Evolutionary conservation across 352 stramenopile genomes (phyloP).

Genomic region (Phytophthora pluvialis): DNA sequence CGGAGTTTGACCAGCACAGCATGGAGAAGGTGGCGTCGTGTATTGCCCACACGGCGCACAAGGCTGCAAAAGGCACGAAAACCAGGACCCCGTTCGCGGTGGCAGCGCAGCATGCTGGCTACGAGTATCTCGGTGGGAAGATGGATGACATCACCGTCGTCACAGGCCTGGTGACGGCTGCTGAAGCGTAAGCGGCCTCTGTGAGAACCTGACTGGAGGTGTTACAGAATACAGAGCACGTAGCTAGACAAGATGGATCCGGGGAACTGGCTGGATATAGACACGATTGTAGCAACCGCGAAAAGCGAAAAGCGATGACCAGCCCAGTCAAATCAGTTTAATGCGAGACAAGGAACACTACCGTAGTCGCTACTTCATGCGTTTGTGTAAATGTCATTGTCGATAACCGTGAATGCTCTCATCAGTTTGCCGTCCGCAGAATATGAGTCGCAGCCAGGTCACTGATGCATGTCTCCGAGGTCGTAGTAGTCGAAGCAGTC

Average conservation of each 20-base stretch:
- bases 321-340: too few species aligned
- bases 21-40: slow-evolving; percentile 84
- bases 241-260: slow-evolving; percentile 2
- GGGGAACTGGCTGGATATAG: slow-evolving; percentile 14
- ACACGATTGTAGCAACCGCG: slow-evolving; percentile 17
- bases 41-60: slow-evolving; percentile 83
- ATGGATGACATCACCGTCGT: slow-evolving; percentile 93
- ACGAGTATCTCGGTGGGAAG: slow-evolving; percentile 87
- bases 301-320: not conserved
- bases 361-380: too few species aligned
- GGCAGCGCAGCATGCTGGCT: slow-evolving; percentile 72
- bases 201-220: not conserved
- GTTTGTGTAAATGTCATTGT: too few species aligned
- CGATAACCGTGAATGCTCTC: too few species aligned
- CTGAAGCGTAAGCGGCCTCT: slow-evolving; percentile 5
- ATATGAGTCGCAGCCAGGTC: too few species aligned
- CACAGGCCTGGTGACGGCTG: slow-evolving; percentile 66
- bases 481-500: too few species aligned
- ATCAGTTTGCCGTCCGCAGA: too few species aligned
- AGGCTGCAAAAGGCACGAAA: slow-evolving; percentile 76
- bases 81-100: slow-evolving; percentile 79
- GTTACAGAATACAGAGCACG: not conserved
- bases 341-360: too few species aligned
- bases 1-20: slow-evolving; percentile 53
- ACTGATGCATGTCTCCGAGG: too few species aligned